These are phyloP conservation scores for Chenopodium suecicum DNA, from an alignment of 148 eudicot species.

Conservation along the genomic window DNA sequence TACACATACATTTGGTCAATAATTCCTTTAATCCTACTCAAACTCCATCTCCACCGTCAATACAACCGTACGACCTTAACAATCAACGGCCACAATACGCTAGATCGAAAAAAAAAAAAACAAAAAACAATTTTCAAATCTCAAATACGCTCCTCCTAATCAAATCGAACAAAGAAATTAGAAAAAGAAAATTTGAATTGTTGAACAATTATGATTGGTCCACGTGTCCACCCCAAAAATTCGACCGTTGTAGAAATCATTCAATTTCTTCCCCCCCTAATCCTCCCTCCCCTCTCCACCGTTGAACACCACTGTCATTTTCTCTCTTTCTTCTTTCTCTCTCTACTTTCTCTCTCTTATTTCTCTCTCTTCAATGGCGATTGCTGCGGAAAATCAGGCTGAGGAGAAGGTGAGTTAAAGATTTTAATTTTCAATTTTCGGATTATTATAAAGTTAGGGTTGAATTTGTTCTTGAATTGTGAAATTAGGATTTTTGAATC, in stretches of 20 bases:
- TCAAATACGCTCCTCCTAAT: slow-evolving; percentile 26
- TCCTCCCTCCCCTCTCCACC: slow-evolving; percentile 13
- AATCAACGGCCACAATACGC: not conserved
- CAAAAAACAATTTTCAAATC: not conserved
- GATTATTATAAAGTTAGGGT: slow-evolving; percentile 2
- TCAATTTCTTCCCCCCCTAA: not conserved
- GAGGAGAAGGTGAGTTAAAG: slow-evolving; percentile 41
- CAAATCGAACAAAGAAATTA: not conserved
- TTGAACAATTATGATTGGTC: not conserved
- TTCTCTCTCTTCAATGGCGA: slow-evolving; percentile 39
- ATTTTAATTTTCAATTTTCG: not conserved
- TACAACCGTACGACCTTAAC: not conserved
- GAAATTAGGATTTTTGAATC: not conserved
- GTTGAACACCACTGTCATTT: not conserved
- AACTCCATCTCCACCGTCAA: too few relatives aligned
- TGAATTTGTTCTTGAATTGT: slow-evolving; percentile 2
- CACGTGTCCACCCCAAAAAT: slow-evolving; percentile 35
- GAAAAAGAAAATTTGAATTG: slow-evolving; percentile 18
- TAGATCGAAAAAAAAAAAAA: not conserved
- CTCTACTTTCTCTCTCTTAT: not conserved
- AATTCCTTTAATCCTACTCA: too few relatives aligned
- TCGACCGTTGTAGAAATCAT: slow-evolving; percentile 39
- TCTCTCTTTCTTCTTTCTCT: not conserved
- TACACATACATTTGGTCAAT: too few relatives aligned
- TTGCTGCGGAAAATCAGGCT: slow-evolving; percentile 44